Evolutionary conservation across 257 asterid genomes (phyloP), one percentile per base, ranked within the genome.

Genomic region (Parsonsia alboflavescens): DNA sequence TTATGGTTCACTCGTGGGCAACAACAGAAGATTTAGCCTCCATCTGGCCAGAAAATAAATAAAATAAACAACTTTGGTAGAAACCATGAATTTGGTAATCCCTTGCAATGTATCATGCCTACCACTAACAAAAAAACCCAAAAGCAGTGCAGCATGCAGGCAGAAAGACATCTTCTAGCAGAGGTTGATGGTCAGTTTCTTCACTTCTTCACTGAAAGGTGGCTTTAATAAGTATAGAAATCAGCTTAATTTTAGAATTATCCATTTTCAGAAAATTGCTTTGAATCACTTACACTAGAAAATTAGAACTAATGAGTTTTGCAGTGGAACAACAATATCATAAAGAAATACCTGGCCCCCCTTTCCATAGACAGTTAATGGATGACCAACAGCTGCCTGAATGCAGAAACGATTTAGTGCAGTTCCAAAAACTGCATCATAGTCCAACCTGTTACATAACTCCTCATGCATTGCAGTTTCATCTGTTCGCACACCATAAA

Each of bases 341-440:
- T 42, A 59, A 62, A 66, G 33, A 0, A 16, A 45, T 88, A 94
- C 99, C 99, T 94, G 98, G 53, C 99, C 99, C 63, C 99, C 99
- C 82, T 94, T 94, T 66, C 99, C 99, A 52, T 94, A 94, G 73
- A 94, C 93, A 0, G 98, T 94, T 73, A 94, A 93, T 22, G 99
- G 99, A 82, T 94, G 99, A 41, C 86, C 97, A 41, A 94, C 93
- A 0, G 97, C 97, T 16, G 99, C 97, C 85, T 94, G 99, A 68
- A 94, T 96, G 80, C 99, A 94, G 75, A 94, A 94, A 67, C 98
- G 86, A 79, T 94, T 94, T 87, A 94, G 80, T 0, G 99, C 98
- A 39, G 99, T 94, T 79, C 99, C 99, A 74, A 89, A 94, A 30
- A 94, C 91, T 28, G 83, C 97, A 66, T 92, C 99, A 81, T 94